Conservation (phyloP, 2,329 filamentous ascomycete genomes). For the Trichoderma afroharzianum region DNA sequence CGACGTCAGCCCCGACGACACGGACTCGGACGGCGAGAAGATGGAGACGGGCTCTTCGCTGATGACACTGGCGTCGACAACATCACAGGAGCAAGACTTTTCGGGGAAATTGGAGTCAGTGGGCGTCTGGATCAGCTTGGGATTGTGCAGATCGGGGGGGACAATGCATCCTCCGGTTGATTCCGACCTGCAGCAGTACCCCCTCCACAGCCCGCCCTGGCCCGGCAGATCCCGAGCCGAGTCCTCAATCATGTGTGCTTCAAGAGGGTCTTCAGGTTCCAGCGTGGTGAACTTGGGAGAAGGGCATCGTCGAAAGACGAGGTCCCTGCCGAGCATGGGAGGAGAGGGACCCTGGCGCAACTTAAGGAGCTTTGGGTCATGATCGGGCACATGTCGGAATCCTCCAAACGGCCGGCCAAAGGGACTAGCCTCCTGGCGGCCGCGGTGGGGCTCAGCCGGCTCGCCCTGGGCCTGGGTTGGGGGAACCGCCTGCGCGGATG, state of each 20-base stretch:
- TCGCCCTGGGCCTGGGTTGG: not conserved
- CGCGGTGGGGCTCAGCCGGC: constrained; percentile 23
- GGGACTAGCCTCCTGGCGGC: constrained; percentile 33
- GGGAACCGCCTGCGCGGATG: not conserved
- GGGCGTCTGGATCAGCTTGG: constrained; percentile 50
- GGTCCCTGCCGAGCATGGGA: constrained; percentile 82
- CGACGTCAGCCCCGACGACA: constrained; percentile 21
- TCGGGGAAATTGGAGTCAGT: constrained; percentile 38
- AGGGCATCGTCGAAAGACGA: constrained; percentile 74
- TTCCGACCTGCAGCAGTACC: constrained; percentile 56
- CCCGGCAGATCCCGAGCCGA: constrained; percentile 54
- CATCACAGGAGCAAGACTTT: constrained; percentile 40
- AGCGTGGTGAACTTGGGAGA: constrained; percentile 84
- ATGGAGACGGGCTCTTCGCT: constrained; percentile 40
- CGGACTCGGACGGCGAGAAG: constrained; percentile 23
- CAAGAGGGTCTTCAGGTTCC: constrained; percentile 68
- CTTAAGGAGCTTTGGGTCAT: constrained; percentile 40
- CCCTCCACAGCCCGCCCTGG: constrained; percentile 70
- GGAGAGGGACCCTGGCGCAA: constrained; percentile 60
- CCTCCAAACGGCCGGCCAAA: constrained; percentile 45
- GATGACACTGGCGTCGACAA: constrained; percentile 37
- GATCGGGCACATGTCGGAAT: constrained; percentile 35
- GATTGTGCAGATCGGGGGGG: constrained; percentile 42
- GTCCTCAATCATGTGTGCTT: constrained; percentile 42
- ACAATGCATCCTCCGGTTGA: constrained; percentile 37